Base-by-base conservation (phyloP, 495 filamentous ascomycete genomes). In the Hapsidospora chrysogenum region DNA sequence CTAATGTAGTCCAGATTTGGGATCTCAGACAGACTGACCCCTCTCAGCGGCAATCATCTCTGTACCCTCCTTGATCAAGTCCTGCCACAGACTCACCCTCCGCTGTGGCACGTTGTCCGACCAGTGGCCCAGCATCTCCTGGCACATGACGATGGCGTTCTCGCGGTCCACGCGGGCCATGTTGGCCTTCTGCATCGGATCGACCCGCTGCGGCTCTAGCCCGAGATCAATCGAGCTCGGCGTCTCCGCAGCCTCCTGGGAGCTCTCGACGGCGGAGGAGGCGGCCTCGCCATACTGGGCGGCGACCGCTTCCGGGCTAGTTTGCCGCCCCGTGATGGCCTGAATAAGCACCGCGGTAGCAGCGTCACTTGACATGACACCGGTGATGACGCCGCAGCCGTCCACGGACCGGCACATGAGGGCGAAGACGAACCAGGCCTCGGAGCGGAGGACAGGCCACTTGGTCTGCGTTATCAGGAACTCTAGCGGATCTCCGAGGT, bases 371-470 rank as follows among this genome's bases (percentile, higher is more conserved):
- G 6, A 6, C 30, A 58, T 57, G 0, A 67, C 56, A 3, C 63
- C 62, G 4, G 61, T 41, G 15, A 74, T 69, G n/a, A 61, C 53
- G 17, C 45, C 37, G 16, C 65, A 63, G 3, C 77, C 76, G 9
- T 63, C 52, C 2, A 34, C 17, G 3, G 52, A 49, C 7, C 64
- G 53, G 15, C 70, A 67, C 68, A 87, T 78, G 19, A 86, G 55
- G 2, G 80, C 80, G 11, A 86, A 57, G 3, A 75, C 72, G 47
- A 86, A 84, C 58, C 78, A 72, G 0, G 72, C 73, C 49, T 89
- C 80, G 39, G 73, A 74, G 7, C 74, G 64, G 11, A 87, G 60
- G 16, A 74, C 63, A 1, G 78, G 74, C 60, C 76, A 85, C 44
- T 76, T 74, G 2, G 58, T 60, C 38, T 85, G 80, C 4, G 62